These are phyloP conservation scores for Paspalum notatum DNA, from an alignment of 176 grass and related monocot species.

Conservation along the genomic window DNA sequence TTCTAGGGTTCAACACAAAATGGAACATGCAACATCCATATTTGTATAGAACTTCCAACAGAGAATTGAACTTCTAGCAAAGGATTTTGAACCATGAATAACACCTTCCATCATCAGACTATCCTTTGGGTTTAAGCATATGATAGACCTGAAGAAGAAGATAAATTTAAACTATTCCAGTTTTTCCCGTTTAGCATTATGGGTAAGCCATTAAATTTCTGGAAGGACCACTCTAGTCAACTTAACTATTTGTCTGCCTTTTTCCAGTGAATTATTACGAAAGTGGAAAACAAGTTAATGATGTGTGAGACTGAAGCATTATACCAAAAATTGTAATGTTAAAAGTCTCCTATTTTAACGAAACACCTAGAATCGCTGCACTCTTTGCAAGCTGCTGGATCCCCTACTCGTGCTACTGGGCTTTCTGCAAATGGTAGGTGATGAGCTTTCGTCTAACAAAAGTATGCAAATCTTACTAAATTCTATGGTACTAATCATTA, in stretches of 20 bases:
- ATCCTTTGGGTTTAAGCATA: slow-evolving; percentile 2
- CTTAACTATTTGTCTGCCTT: background rate
- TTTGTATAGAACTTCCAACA: background rate
- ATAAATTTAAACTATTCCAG: background rate
- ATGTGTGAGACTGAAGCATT: background rate
- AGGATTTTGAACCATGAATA: background rate
- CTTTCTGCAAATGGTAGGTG: background rate
- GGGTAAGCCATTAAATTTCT: background rate
- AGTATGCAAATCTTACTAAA: background rate
- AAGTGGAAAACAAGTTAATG: background rate
- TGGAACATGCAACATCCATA: background rate
- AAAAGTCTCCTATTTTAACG: background rate
- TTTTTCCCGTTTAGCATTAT: background rate
- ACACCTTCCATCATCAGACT: background rate
- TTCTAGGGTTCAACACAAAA: background rate
- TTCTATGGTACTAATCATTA: background rate
- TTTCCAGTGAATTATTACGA: background rate
- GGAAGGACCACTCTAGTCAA: background rate
- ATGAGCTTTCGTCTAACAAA: background rate
- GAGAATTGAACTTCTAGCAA: background rate
- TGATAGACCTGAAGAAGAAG: background rate
- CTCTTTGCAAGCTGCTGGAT: background rate
- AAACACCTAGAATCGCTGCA: background rate
- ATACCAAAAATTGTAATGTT: background rate
- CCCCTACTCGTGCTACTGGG: background rate